Evolutionary conservation across 345 rosid species (phyloP).

Genomic region (Lepidium sativum): DNA sequence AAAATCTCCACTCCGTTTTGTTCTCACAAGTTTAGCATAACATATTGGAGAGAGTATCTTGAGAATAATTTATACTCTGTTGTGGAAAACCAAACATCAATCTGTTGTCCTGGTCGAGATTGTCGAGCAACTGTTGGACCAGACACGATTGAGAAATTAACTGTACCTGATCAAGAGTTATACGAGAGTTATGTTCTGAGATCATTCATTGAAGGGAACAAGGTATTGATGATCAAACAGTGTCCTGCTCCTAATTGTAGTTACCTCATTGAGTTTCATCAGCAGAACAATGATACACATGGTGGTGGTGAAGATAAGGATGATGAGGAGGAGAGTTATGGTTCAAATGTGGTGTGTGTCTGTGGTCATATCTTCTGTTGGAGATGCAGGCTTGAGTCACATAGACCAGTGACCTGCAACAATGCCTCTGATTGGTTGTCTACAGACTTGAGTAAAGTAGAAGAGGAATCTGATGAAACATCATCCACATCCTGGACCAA

Average conservation of each 20-base stretch:
- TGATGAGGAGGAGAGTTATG: neutral
- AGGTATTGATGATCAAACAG: neutral
- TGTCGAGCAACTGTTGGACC: constrained; percentile 17
- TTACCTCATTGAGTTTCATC: neutral
- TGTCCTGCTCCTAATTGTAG: constrained; percentile 14
- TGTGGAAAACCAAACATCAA: neutral
- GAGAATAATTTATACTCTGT: neutral
- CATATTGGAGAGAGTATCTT: constrained; percentile 9
- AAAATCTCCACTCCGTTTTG: constrained; percentile 17
- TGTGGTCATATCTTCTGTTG: constrained; percentile 22
- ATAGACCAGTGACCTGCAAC: constrained; percentile 25
- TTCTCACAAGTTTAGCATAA: constrained; percentile 9
- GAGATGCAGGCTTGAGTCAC: constrained; percentile 18
- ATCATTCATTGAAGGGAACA: neutral
- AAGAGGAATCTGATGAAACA: neutral
- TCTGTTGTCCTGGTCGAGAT: constrained; percentile 2
- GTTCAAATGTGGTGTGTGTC: constrained; percentile 12
- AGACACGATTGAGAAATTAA: constrained; percentile 7
- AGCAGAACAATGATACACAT: neutral
- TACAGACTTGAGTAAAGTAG: neutral
- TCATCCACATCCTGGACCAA: neutral
- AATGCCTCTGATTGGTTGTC: constrained; percentile 15
- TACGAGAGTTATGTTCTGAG: constrained; percentile 3
- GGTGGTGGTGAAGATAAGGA: neutral
- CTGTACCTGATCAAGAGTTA: neutral